Percentiles rank a stretch among this genome's conserved stretches.
These are phyloP conservation scores for Globisporangium spinosum DNA, from an alignment of 352 stramenopile genomes.

Conservation along the genomic window DNA sequence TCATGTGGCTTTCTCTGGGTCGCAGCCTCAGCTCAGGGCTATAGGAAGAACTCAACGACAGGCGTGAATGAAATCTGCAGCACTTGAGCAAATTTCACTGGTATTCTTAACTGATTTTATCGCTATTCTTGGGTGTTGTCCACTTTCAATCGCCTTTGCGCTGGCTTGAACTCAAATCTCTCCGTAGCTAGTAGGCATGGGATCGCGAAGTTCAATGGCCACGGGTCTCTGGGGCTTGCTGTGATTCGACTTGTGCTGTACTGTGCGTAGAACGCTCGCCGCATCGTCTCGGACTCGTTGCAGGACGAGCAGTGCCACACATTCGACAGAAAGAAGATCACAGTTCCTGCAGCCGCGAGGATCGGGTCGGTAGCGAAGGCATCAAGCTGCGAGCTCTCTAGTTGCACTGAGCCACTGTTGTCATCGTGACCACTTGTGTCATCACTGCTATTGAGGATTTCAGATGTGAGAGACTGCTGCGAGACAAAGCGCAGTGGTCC, in stretches of 20 bases:
- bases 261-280: constrained; percentile 72
- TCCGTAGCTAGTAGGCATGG: constrained; percentile 21
- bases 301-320: constrained; percentile 68
- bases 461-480: neutral
- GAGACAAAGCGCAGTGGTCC: constrained; percentile 58
- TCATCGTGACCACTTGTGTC: neutral
- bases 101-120: neutral
- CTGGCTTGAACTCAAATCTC: neutral
- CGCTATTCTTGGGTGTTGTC: constrained; percentile 6
- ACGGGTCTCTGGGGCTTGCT: constrained; percentile 26
- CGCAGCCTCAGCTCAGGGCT: neutral
- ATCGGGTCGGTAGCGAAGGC: constrained; percentile 29
- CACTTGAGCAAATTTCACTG: neutral
- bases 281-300: constrained; percentile 39
- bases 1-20: neutral
- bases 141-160: neutral
- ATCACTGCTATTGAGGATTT: neutral
- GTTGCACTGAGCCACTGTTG: neutral
- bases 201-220: constrained; percentile 70
- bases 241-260: constrained; percentile 54
- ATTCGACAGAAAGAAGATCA: constrained; percentile 66
- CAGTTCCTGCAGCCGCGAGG: constrained; percentile 31
- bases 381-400: constrained; percentile 3
- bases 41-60: neutral
- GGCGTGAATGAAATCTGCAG: neutral